Base-by-base conservation (phyloP, 192 early-diverging fungal genomes). In the Linnemannia zychae region DNA sequence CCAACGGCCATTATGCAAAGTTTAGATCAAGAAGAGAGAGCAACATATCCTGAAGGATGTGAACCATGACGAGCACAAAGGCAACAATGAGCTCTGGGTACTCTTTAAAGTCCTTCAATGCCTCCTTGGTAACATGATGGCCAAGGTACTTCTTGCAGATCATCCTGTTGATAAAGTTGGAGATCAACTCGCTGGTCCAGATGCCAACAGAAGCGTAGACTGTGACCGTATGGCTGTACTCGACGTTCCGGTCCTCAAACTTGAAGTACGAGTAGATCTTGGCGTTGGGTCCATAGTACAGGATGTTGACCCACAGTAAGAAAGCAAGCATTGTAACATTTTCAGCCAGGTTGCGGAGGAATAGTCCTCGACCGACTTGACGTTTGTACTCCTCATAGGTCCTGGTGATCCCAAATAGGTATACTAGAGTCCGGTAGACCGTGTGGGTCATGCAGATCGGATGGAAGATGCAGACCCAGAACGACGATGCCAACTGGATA, bases 321-420 rank as follows among this genome's bases (percentile, higher is more conserved):
- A 95, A 95, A 13, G 93, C 92, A n/a, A 95, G 79, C 91, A 95
- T 93, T 33, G 95, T 95, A 0, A 91, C 91, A 72, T 95, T 95
- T 80, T 95, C 95, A 17, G 95, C 95, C 46, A 93, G 86, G 81
- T 94, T 95, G 50, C 95, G 89, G 52, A 95, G 77, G 71, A 94
- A 95, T 67, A 95, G 92, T 0, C 93, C 89, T 11, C 95, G 89
- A 3, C 94, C 93, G 70, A 95, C 89, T 67, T 94, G 91, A 40
- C 92, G 91, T 72, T 89, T 89, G 74, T 95, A 95, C 57, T 91
- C 88, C 1, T 93, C 92, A 60, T 95, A 94, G 0, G 94, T 85
- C 76, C 89, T 89, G 53, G 91, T 89, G 52, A 92, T 88, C 20
- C 92, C 92, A 73, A 93, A 88, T 24, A 89, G 88, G 31, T 88